Conservation (phyloP, 495 filamentous ascomycete genomes). For the Penicillium waksmanii region DNA sequence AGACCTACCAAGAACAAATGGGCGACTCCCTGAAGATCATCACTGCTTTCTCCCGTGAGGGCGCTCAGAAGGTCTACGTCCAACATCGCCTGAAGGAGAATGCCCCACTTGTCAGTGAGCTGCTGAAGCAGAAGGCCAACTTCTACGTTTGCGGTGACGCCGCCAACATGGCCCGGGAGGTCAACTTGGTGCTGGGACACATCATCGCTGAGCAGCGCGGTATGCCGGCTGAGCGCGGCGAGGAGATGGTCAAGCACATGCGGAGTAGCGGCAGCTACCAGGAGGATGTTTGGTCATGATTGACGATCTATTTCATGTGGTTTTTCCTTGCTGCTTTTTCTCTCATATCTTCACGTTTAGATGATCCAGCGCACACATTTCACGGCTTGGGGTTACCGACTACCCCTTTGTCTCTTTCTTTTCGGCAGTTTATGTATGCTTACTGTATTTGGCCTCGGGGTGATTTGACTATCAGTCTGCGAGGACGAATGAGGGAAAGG, state of each 20-base stretch:
- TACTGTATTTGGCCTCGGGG: constrained; percentile 13
- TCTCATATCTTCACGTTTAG: constrained; percentile 30
- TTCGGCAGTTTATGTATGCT: constrained; percentile 34
- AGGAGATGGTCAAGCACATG: constrained; percentile 97
- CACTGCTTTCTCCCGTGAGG: constrained; percentile 90
- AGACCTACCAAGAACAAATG: constrained; percentile 81
- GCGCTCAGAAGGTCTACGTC: constrained; percentile 86
- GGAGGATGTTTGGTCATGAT: constrained; percentile 92
- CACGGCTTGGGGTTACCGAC: constrained; percentile 27
- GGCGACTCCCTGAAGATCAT: constrained; percentile 87
- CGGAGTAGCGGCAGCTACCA: constrained; percentile 93
- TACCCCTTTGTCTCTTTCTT: constrained; percentile 6
- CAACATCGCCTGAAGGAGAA: constrained; percentile 88
- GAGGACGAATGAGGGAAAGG: constrained; percentile 3
- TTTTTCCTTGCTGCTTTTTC: constrained; percentile 24
- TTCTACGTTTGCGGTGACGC: constrained; percentile 99
- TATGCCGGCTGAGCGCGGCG: constrained; percentile 79
- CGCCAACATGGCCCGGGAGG: constrained; percentile 97
- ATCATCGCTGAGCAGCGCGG: constrained; percentile 84
- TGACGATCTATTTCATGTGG: constrained; percentile 22
- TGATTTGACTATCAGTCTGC: background rate
- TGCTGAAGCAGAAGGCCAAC: constrained; percentile 86
- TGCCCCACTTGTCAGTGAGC: constrained; percentile 81
- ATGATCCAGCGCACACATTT: constrained; percentile 43
- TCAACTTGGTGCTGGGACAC: constrained; percentile 81